A percentile compares a stretch with the other conserved stretches of the same genome.
Evolutionary conservation across 768 basidiomycete species (phyloP).

Genomic region (Leucocoprinus leucothites): DNA sequence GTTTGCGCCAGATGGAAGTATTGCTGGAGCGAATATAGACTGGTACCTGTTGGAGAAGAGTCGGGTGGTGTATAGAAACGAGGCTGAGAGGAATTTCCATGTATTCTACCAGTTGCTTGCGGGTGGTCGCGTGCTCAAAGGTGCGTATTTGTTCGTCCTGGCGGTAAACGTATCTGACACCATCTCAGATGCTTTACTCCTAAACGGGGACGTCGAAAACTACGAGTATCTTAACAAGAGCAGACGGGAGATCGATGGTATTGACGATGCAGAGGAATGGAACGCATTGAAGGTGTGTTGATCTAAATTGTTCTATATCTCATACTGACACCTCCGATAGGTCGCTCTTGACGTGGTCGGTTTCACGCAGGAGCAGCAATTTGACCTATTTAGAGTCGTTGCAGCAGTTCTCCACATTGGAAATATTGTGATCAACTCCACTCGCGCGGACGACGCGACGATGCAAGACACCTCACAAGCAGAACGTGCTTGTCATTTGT

Average conservation of each 20-base stretch:
- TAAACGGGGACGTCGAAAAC: slow-evolving; percentile 71
- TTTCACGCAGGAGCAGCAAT: slow-evolving; percentile 79
- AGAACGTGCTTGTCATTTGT: slow-evolving; percentile 84
- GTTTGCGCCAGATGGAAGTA: slow-evolving; percentile 90
- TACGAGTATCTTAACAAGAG: slow-evolving; percentile 93
- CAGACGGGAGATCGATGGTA: slow-evolving; percentile 88
- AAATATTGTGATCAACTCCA: slow-evolving; percentile 81
- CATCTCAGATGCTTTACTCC: slow-evolving; percentile 61
- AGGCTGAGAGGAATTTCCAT: slow-evolving; percentile 92
- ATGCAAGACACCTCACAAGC: slow-evolving; percentile 84
- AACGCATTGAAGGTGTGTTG: slow-evolving; percentile 61
- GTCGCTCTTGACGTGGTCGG: slow-evolving; percentile 87
- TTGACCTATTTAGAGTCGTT: slow-evolving; percentile 90
- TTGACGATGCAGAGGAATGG: slow-evolving; percentile 93
- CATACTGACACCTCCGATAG: slow-evolving; percentile 34
- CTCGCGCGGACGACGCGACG: slow-evolving; percentile 73
- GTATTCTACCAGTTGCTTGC: slow-evolving; percentile 95
- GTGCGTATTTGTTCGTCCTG: slow-evolving; percentile 34
- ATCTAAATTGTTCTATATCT: not conserved
- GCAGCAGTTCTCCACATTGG: slow-evolving; percentile 95
- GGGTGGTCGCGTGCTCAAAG: slow-evolving; percentile 67
- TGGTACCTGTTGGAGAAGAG: slow-evolving; percentile 99
- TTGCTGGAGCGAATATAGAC: slow-evolving; percentile 96
- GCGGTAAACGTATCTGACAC: not conserved
- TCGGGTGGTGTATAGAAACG: slow-evolving; percentile 82